A percentile compares a stretch with the other conserved stretches of the same genome.
phyloP scores from a whole-genome alignment of 257 asterid species.

The Lantana camara region DNA sequence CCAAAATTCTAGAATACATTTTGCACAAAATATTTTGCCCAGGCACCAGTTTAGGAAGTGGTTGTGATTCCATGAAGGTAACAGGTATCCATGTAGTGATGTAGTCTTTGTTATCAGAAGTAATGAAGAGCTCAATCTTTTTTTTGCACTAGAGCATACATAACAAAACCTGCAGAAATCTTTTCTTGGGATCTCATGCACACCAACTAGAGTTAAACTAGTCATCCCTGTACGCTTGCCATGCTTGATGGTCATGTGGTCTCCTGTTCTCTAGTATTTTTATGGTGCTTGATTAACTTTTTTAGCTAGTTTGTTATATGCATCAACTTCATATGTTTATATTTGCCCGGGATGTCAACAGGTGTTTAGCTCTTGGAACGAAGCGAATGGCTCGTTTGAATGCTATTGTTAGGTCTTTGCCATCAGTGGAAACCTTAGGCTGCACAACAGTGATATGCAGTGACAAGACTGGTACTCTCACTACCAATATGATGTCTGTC shows the following conservation, averaged over 20 bases:
- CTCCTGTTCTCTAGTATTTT: conserved; percentile 8
- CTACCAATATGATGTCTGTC: conserved; percentile 99
- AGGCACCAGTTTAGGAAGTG: background rate
- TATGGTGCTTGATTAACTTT: background rate
- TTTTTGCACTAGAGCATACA: background rate
- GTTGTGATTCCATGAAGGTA: too few relatives aligned
- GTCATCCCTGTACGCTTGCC: conserved; percentile 18
- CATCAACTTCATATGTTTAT: too few relatives aligned
- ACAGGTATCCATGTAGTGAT: too few relatives aligned
- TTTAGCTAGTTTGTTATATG: too few relatives aligned
- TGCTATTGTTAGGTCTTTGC: conserved; percentile 98
- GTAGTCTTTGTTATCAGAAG: too few relatives aligned
- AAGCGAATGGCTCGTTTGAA: conserved; percentile 98
- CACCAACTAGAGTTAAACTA: conserved; percentile 4
- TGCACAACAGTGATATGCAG: conserved; percentile 99
- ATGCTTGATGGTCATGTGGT: conserved; percentile 12
- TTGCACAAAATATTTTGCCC: background rate
- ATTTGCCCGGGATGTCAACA: too few relatives aligned
- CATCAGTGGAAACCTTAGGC: conserved; percentile 98
- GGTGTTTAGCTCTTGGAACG: conserved; percentile 99
- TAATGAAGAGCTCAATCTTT: background rate
- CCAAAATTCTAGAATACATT: background rate
- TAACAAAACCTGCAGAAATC: background rate
- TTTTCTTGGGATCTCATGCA: conserved; percentile 12
- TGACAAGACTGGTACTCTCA: conserved; percentile 99